These are phyloP conservation scores for Ocimum tenuiflorum DNA, from an alignment of 257 asterid genomes.

Conservation along the genomic window DNA sequence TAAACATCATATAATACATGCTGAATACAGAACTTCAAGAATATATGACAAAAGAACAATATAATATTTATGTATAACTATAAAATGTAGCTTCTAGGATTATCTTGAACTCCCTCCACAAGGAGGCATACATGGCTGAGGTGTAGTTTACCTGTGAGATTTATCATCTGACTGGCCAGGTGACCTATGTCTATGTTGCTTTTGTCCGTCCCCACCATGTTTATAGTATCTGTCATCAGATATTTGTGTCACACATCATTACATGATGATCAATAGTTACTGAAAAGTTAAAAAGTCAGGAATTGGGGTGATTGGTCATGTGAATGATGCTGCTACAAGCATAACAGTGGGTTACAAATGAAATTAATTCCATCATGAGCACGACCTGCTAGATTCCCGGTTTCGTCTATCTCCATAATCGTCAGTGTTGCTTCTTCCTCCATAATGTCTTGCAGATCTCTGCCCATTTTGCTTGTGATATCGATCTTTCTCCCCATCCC, in stretches of 20 bases:
- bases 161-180: slow-evolving; percentile 37
- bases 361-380: slow-evolving; percentile 13
- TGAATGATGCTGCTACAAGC: slow-evolving; percentile 17
- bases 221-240: slow-evolving; percentile 31
- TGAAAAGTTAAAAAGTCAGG: neutral
- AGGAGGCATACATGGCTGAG: slow-evolving; percentile 23
- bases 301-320: slow-evolving; percentile 3
- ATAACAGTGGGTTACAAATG: slow-evolving; percentile 1
- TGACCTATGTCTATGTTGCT: slow-evolving; percentile 30
- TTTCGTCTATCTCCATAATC: slow-evolving; percentile 34
- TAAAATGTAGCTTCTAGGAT: slow-evolving; percentile 7
- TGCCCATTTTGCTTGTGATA: slow-evolving; percentile 21
- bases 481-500: slow-evolving; percentile 28
- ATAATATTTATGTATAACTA: neutral
- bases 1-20: neutral
- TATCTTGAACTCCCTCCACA: slow-evolving; percentile 22
- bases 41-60: slow-evolving; percentile 11
- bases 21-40: neutral
- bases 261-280: neutral
- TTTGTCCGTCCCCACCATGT: slow-evolving; percentile 34
- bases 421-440: slow-evolving; percentile 39
- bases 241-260: neutral
- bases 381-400: slow-evolving; percentile 45
- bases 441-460: slow-evolving; percentile 24
- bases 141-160: slow-evolving; percentile 24